Evolutionary conservation across 2,329 filamentous ascomycete species (phyloP), one percentile per base, ranked within the genome.

Genomic region (Phoma sp.): DNA sequence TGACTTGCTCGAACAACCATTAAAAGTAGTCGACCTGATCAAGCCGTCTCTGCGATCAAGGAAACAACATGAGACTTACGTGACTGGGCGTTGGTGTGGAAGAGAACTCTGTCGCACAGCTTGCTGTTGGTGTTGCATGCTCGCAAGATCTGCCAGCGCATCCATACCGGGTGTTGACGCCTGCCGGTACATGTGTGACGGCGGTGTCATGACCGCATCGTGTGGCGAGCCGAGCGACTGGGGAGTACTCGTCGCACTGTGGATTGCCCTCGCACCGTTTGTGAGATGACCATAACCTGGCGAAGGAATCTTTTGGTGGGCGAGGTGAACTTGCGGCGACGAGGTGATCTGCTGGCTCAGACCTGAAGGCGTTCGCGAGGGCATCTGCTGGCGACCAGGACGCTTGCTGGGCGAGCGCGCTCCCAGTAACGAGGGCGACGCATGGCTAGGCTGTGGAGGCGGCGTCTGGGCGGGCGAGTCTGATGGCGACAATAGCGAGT

Each of bases 161-260:
- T 81, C 79, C 77, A 81, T 79, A 40, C 77, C 74, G 27, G 77
- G 74, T 13, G 76, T 80, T 23, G 78, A 80, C 1, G 74, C 69
- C 36, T 76, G 73, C 7, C 77, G 71, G 56, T 74, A 74, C 32
- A 72, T 44, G 25, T 64, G 67, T 22, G 72, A 65, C n/a, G 71
- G 68, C 14, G 74, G 65, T 3, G 68, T 70, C 56, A 71, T 66
- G 59, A 65, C 65, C 59, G 70, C 61, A 55, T 71, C 70, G 55
- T 63, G 70, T 7, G 70, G 64, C 23, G 70, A 69, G 35, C 62
- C 60, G 13, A 68, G 45, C 5, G 64, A 58, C n/a, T 67, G 55
- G 32, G 71, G 71, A 11, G 71, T 74, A 59, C 62, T 64, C 44
- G 65, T 68, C 35, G 68, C 64, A 52, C 67, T 72, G 64, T 72